phyloP scores from a whole-genome alignment of 2,329 filamentous ascomycete genomes.

The Phoma sp. region DNA sequence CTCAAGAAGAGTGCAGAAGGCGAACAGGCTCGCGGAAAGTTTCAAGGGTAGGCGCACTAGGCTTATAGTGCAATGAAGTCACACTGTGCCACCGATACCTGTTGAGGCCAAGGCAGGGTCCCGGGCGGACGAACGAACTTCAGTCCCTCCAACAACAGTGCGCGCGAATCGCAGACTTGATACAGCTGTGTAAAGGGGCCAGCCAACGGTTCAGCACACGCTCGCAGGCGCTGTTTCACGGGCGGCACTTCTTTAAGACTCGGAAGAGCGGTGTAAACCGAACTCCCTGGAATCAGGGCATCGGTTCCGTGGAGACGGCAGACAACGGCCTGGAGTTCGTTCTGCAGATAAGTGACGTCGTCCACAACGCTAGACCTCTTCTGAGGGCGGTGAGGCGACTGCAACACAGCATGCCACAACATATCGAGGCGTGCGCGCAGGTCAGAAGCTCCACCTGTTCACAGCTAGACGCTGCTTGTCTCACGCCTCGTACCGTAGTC shows the following conservation, averaged over 20 bases:
- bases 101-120: conserved; percentile 8
- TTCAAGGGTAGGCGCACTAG: conserved; percentile 9
- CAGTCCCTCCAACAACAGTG: neutral
- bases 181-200: neutral
- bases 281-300: conserved; percentile 10
- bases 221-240: neutral
- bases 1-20: conserved; percentile 1
- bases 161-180: neutral
- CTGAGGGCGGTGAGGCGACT: conserved; percentile 3
- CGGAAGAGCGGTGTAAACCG: conserved; percentile 13
- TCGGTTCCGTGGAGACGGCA: conserved; percentile 12
- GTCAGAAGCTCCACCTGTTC: conserved; percentile 14
- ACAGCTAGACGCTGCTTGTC: neutral
- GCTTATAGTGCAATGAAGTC: conserved; percentile 11
- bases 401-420: neutral
- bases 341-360: conserved; percentile 11
- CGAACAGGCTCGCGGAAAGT: neutral
- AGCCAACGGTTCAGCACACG: neutral
- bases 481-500: neutral
- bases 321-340: neutral
- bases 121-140: conserved; percentile 4
- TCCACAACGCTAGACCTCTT: conserved; percentile 1
- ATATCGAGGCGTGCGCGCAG: conserved; percentile 7
- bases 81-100: conserved; percentile 7
- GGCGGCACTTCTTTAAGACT: conserved; percentile 2